Base-by-base conservation (phyloP, 495 filamentous ascomycete species). In the Chaetomium fimeti region DNA sequence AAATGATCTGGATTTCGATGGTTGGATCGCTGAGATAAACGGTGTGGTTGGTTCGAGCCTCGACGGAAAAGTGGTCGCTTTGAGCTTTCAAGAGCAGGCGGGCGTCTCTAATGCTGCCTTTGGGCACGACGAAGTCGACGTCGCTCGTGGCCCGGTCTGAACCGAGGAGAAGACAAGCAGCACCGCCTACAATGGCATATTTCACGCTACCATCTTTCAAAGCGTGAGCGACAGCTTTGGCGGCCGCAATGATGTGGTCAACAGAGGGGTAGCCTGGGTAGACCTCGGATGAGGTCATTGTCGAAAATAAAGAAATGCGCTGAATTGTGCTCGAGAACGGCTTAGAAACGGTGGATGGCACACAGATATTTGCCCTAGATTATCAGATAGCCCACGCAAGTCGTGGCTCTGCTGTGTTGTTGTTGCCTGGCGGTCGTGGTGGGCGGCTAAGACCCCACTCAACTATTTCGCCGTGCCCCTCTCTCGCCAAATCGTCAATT, bases 71-170 rank as follows among this genome's bases (percentile, higher is more conserved):
- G 29, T 40, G 28, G 4, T 40, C 20, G 11, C 15, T 15, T 15
- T 49, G 45, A 1, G 25, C 25, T 20, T 32, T 51, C 11, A 52
- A n/a, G 5, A 52, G n/a, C 3, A 38, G 47, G 5, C 29, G 28
- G 47, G 58, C 58, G n/a, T 38, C 32, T 18, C 29, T 24, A 0
- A 52, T 52, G n/a, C 29, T 15, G 28, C 58, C 29, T 40, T 52
- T 61, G 45, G 58, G 47, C 1, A 61, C 45, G 12, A 61, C 45
- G 6, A 61, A 38, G 58, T 61, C 58, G 18, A 52, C 58, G 45
- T 61, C 47, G 29, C 22, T 59, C 0, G 42, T 47, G 6, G 25
- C 24, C 8, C 57, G 58, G 22, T 12, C 8, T 1, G 29, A 40
- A 0, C 58, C 58, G 20, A 61, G 47, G n/a, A 61, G 29, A 6